Evolutionary conservation across 257 asterid species (phyloP), one percentile per base, ranked within the genome.

Genomic region (Nyctanthes arbortristis): DNA sequence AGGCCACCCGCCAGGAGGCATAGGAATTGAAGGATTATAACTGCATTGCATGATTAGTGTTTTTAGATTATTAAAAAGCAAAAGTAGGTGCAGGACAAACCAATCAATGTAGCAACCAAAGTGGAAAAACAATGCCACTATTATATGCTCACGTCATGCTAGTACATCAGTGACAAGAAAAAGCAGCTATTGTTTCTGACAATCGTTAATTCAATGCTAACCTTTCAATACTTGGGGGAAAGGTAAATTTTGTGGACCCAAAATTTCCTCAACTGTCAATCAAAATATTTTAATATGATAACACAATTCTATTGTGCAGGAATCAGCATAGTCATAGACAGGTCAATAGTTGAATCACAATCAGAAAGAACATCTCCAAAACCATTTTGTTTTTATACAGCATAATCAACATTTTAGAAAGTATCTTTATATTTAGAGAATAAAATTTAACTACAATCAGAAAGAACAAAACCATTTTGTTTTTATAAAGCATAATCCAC

Each of bases 1-100:
- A 28, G 80, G 76, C 98, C 98, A 92, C 67, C 90, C 92, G 75
- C 72, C 80, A 56, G 87, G 82, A 57, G 90, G 92, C 61, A 83
- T 75, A 25, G 88, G 81, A 16, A 86, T 32, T 55, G 90, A 79
- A 31, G 96, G 88, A 73, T 81, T 87, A 61, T 88, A 87, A 43
- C 98, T 92, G 87, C 84, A 85, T 40, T 32, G 55, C 57, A 61
- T 43, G 68, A 39, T 9, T 43, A 33, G 33, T 24, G 5, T 61
- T 45, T 35, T 12, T 28, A 1, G 40, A 18, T 61, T 60, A 32
- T n/a, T 14, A 36, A 34, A 54, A 54, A 54, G 1, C 34, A 10
- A 47, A 43, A 40, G n/a, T 33, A 33, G 60, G 30, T 5, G 55
- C 5, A 49, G 8, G 13, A 37, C n/a, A 49, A 49, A 18, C 4